Conservation (phyloP, 2,329 filamentous ascomycete species). For the Pestalotiopsis sp. region DNA sequence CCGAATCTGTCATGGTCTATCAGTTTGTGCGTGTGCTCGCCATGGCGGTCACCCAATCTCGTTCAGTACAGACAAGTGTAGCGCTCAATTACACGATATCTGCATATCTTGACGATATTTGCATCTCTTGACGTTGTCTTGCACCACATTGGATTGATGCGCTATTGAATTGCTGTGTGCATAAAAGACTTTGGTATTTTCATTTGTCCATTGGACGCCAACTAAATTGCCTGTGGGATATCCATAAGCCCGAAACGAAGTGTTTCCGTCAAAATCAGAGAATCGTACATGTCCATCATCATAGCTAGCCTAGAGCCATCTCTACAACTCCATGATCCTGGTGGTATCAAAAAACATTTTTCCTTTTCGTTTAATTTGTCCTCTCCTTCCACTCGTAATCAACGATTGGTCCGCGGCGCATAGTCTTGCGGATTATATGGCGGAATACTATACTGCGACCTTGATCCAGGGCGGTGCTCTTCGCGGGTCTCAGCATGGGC, state of each 20-base stretch:
- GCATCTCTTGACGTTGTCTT: not conserved
- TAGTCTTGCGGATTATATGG: slow-evolving; percentile 20
- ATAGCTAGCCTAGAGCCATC: not conserved
- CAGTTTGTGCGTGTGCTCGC: not conserved
- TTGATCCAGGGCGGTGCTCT: slow-evolving; percentile 38
- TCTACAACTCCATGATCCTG: not conserved
- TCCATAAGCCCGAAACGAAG: not conserved
- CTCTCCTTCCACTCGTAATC: not conserved
- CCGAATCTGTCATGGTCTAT: not conserved
- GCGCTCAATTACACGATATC: not conserved
- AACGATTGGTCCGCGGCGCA: not conserved
- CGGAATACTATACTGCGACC: slow-evolving; percentile 22
- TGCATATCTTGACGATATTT: not conserved
- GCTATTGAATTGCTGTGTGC: not conserved
- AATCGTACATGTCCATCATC: not conserved
- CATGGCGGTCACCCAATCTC: not conserved
- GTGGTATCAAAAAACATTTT: not conserved
- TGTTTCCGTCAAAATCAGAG: not conserved
- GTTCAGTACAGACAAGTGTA: not conserved
- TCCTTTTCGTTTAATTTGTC: not conserved
- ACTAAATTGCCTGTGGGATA: not conserved
- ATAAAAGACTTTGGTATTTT: not conserved
- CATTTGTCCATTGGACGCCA: not conserved
- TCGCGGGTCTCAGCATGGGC: slow-evolving; percentile 51
- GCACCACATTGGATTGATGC: not conserved